Evolutionary conservation across 805 yeast species (phyloP), one percentile per base, ranked within the genome.

Genomic region (Yarrowia phangngaensis): DNA sequence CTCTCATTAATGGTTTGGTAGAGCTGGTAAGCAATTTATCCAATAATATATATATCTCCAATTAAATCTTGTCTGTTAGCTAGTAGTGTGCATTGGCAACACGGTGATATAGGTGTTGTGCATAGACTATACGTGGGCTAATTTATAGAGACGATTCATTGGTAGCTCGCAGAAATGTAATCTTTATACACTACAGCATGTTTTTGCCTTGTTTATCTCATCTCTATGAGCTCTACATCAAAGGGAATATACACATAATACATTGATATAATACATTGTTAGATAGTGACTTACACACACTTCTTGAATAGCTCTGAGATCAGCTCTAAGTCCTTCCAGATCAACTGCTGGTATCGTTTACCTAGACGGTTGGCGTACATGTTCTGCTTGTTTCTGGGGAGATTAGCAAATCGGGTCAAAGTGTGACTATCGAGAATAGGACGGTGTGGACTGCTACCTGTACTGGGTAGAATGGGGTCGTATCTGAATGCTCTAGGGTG

Each of bases 401-500:
- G 55, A 13, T 40, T 36, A 55, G 60, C 55, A 50, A 62, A 61
- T 31, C 56, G 50, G 28, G 52, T 51, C 14, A 64, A 59, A 16
- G 56, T 51, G 19, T 52, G 52, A 26, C 55, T 55, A 49, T 65
- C 68, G 2, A 65, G 55, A 19, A 64, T 20, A 9, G 55, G 55
- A 35, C 60, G 54, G 12, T 50, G 48, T 6, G 53, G 46, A 11
- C 53, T 32, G 15, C 23, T 15, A 4, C 49, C 48, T 2, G 50
- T 15, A 2, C 52, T 50, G 4, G 53, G 43, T 2, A 49, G 38
- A 2, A 43, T 29, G 15, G 56, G 49, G 26, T 50, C 43, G 38
- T 54, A 51, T 6, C 67, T 56, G 51, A 62, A 59, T 56, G 56
- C 56, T 16, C 66, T 56, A 23, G 95, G 95, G 61, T 90, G 92